Evolutionary conservation across 2,329 filamentous ascomycete genomes (phyloP).

Genomic region (Monilinia vaccinii-corymbosi): DNA sequence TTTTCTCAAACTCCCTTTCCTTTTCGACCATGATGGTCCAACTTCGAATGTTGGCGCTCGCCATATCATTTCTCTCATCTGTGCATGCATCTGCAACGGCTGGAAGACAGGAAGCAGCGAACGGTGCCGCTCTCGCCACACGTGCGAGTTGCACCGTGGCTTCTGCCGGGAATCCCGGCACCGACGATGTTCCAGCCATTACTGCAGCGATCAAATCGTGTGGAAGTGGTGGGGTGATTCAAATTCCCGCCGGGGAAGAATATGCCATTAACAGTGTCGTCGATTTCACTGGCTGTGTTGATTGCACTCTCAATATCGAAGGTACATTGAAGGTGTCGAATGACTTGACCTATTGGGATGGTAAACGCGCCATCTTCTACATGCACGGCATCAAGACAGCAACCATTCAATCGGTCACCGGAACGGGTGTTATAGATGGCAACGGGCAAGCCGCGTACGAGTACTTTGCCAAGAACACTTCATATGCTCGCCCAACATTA

Average conservation of each 20-base stretch:
- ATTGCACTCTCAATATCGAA: slow-evolving; percentile 39
- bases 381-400: slow-evolving; percentile 32
- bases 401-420: slow-evolving; percentile 34
- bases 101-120: background rate
- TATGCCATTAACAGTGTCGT: slow-evolving; percentile 37
- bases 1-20: background rate
- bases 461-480: slow-evolving; percentile 32
- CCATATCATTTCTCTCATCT: background rate
- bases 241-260: slow-evolving; percentile 34
- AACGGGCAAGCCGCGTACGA: slow-evolving; percentile 38
- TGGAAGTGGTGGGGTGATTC: slow-evolving; percentile 36
- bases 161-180: slow-evolving; percentile 18
- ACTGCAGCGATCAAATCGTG: slow-evolving; percentile 31
- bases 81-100: background rate
- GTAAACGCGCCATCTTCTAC: slow-evolving; percentile 33
- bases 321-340: slow-evolving; percentile 34
- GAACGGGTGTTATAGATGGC: slow-evolving; percentile 37
- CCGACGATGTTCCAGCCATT: slow-evolving; percentile 38
- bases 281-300: slow-evolving; percentile 34
- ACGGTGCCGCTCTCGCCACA: slow-evolving; percentile 9
- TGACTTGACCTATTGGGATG: slow-evolving; percentile 35
- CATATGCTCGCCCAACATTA: slow-evolving; percentile 34
- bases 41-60: background rate
- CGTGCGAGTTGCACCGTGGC: slow-evolving; percentile 21
- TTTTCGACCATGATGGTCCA: background rate